Evolutionary conservation across 2,329 filamentous ascomycete species (phyloP).

Genomic region (Fusarium concolor): DNA sequence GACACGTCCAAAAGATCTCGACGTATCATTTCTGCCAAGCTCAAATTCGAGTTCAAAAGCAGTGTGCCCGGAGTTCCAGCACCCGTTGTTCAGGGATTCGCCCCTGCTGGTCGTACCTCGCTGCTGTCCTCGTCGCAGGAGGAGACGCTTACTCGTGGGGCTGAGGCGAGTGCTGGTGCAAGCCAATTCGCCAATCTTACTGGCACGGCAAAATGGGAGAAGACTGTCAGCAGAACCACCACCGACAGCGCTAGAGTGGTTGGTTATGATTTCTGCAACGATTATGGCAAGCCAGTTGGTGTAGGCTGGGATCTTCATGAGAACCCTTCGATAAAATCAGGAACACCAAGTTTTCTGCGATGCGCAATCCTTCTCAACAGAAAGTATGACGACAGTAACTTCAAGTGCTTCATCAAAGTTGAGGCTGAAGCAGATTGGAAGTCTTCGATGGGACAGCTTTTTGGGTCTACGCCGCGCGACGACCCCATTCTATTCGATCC

Average conservation of each 20-base stretch:
- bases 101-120: not conserved
- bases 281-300: conserved; percentile 37
- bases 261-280: conserved; percentile 28
- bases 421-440: conserved; percentile 46
- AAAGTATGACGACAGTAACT: conserved; percentile 40
- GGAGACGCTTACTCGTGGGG: not conserved
- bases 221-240: not conserved
- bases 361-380: conserved; percentile 10
- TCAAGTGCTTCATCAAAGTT: conserved; percentile 47
- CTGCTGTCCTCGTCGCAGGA: not conserved
- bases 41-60: conserved; percentile 17
- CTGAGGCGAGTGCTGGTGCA: not conserved
- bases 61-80: not conserved
- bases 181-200: not conserved
- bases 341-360: conserved; percentile 5
- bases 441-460: conserved; percentile 43
- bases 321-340: conserved; percentile 7
- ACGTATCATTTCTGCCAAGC: not conserved
- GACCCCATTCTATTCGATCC: conserved; percentile 10
- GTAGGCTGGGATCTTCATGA: conserved; percentile 33
- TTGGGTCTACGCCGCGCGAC: conserved; percentile 39
- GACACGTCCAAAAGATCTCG: conserved; percentile 8
- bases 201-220: not conserved
- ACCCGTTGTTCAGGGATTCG: not conserved
- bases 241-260: not conserved